Conservation (phyloP, 2,329 filamentous ascomycete genomes). For the Fusarium chuoi region DNA sequence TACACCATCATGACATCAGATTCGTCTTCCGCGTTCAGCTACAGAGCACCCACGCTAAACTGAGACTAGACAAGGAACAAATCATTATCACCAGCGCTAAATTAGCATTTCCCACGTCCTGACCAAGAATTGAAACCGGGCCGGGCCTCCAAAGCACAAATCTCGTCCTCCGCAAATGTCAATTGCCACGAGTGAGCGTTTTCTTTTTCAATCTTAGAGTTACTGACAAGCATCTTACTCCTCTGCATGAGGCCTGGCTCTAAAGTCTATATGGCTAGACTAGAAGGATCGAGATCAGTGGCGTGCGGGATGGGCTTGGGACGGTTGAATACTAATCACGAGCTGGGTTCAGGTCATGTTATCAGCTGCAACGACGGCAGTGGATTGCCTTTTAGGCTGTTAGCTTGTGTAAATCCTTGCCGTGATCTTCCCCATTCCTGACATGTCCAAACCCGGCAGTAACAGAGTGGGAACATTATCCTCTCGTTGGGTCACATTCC, state of each 20-base stretch:
- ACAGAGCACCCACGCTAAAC: background rate
- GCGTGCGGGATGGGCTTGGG: background rate
- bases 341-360: background rate
- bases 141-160: background rate
- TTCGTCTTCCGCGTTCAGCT: background rate
- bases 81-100: background rate
- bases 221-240: constrained; percentile 2
- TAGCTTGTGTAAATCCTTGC: constrained; percentile 12
- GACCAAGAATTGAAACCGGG: constrained; percentile 3
- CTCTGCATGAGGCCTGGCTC: background rate
- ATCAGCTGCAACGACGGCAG: background rate
- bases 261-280: background rate
- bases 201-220: constrained; percentile 9
- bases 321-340: background rate
- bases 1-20: constrained; percentile 1
- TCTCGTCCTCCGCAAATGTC: background rate
- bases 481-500: constrained; percentile 17
- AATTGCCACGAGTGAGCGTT: background rate
- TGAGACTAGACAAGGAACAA: background rate
- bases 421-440: constrained; percentile 21
- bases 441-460: constrained; percentile 29
- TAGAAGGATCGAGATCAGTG: background rate
- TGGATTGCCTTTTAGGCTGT: background rate
- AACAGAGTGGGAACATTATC: constrained; percentile 1
- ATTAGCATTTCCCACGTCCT: background rate